A percentile compares a stretch with the other conserved stretches of the same genome.
Conservation (phyloP, 768 basidiomycete species). For the Infundibulicybe gibba region DNA sequence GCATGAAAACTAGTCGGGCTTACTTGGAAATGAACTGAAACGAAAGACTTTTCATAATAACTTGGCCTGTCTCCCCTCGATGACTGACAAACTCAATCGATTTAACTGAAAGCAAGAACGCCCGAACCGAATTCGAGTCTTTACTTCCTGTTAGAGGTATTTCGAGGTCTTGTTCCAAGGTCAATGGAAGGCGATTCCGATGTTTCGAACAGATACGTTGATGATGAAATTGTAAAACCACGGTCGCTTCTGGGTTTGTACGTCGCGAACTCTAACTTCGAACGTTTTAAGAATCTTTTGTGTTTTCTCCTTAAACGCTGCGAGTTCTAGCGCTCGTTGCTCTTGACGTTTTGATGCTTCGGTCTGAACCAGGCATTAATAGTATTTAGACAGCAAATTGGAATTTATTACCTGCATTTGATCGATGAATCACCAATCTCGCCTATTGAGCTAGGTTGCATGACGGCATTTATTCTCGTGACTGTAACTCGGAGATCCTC, state of each 20-base stretch:
- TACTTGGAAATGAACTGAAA: slow-evolving; percentile 85
- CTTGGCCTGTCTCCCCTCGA: slow-evolving; percentile 76
- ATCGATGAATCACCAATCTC: slow-evolving; percentile 90
- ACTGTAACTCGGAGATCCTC: slow-evolving; percentile 51
- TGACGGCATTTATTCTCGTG: slow-evolving; percentile 83
- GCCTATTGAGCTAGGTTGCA: slow-evolving; percentile 91
- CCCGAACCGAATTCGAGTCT: slow-evolving; percentile 52
- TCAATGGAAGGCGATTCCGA: slow-evolving; percentile 89
- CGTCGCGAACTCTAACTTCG: slow-evolving; percentile 54
- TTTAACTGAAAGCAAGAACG: slow-evolving; percentile 83
- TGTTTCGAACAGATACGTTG: slow-evolving; percentile 52
- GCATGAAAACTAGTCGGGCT: slow-evolving; percentile 14
- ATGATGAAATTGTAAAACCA: slow-evolving; percentile 59
- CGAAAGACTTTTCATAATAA: slow-evolving; percentile 66
- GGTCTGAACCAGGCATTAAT: slow-evolving; percentile 35
- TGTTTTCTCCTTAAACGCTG: slow-evolving; percentile 81
- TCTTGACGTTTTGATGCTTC: slow-evolving; percentile 75
- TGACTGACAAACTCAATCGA: slow-evolving; percentile 70
- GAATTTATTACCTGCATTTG: slow-evolving; percentile 62
- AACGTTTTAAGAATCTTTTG: slow-evolving; percentile 70
- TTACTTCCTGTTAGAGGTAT: slow-evolving; percentile 36
- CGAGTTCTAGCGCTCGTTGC: slow-evolving; percentile 72
- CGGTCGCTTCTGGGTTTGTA: slow-evolving; percentile 30
- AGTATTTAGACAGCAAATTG: neutral
- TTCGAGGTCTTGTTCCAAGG: slow-evolving; percentile 55